Conservation (phyloP, 768 basidiomycete genomes). For the Mycena olivaceomarginata region DNA sequence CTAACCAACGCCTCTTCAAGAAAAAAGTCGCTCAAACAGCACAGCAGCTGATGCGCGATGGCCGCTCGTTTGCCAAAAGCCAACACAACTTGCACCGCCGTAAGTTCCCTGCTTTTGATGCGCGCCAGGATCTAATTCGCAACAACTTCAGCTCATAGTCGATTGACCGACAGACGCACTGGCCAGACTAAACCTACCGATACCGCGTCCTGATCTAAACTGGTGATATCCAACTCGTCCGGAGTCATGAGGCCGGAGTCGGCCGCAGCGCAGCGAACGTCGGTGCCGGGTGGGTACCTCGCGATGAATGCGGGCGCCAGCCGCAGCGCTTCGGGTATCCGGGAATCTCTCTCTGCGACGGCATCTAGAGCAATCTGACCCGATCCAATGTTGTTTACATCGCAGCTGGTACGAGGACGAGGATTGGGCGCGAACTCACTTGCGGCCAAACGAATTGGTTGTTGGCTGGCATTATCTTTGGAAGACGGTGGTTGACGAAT, state of each 20-base stretch:
- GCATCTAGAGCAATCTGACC: conserved; percentile 39
- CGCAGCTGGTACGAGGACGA: background rate
- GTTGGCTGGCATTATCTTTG: background rate
- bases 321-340: conserved; percentile 38
- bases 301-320: conserved; percentile 37
- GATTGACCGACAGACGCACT: background rate
- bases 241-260: conserved; percentile 54
- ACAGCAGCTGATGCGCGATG: conserved; percentile 68
- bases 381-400: background rate
- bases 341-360: conserved; percentile 37
- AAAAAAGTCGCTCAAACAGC: conserved; percentile 66
- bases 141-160: background rate
- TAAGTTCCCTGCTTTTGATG: conserved; percentile 54
- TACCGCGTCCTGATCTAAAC: conserved; percentile 56
- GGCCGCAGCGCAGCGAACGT: conserved; percentile 56
- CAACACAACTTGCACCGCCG: conserved; percentile 61
- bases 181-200: conserved; percentile 43
- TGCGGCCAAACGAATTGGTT: conserved; percentile 10
- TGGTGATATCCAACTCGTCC: conserved; percentile 58
- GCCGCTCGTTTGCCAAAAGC: conserved; percentile 72
- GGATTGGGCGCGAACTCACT: background rate
- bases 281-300: conserved; percentile 44
- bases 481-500: background rate
- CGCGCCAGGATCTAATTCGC: conserved; percentile 41
- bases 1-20: conserved; percentile 62